Evolutionary conservation across 345 rosid species (phyloP), one percentile per base, ranked within the genome.

Genomic region (Arabidopsis suecica): DNA sequence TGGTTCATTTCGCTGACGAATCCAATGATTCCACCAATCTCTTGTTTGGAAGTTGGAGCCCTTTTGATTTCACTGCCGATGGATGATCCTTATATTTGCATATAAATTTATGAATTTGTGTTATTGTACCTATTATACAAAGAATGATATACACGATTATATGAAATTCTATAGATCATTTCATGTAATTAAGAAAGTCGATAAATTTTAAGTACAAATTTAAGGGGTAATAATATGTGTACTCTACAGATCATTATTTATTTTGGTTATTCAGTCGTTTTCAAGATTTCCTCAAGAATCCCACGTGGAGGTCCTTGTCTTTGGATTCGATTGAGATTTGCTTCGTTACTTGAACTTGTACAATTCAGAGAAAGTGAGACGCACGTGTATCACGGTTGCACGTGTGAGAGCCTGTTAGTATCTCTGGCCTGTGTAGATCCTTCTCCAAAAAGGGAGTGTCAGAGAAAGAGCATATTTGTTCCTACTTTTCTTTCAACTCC

Each of bases 21-120:
- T 73, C 78, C 22, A 73, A 53, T 55, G 81, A 78, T 30, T 61
- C 81, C 53, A 78, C 81, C 65, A 78, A 72, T 60, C 69, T 72
- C 56, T 78, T 78, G 69, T 78, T 78, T 18, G 81, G 81, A 42
- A 78, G 73, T 68, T 78, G 81, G 81, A 78, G 81, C 6, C 81
- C 78, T 78, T 78, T 78, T 72, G 65, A 78, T 16, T 72, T 78
- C 65, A 66, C 81, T 23, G 45, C 59, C 65, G 44, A 78, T 60
- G 69, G 74, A 59, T 78, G 22, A 72, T 57, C 49, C 13, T 71
- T 12, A 22, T 23, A 7, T 8, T 13, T 62, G 12, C 47, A 50
- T 72, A 50, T 60, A 33, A 22, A 9, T 69, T 56, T 28, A 28
- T 20, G 18, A 58, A 9, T 42, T 50, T 65, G 55, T 65, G 66